Conservation (phyloP, 2,329 filamentous ascomycete genomes). For the Pseudocercospora cruenta region DNA sequence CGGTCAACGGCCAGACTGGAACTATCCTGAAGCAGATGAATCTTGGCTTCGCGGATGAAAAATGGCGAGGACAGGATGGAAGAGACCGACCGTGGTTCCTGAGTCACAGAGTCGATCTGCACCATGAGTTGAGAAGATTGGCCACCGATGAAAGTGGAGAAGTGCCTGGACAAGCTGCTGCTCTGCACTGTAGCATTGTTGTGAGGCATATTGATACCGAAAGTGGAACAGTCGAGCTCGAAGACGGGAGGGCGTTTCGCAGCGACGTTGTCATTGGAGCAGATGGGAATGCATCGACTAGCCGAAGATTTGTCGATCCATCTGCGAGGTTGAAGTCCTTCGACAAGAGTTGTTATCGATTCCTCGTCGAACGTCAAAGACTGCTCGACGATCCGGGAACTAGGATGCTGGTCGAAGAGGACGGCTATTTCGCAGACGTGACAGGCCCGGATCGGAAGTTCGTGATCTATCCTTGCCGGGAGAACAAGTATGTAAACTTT, state of each 20-base stretch:
- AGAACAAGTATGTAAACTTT: conserved; percentile 53
- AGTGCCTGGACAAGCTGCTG: conserved; percentile 27
- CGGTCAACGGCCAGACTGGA: conserved; percentile 34
- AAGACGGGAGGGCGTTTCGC: conserved; percentile 32
- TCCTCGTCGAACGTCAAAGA: conserved; percentile 54
- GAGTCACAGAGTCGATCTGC: conserved; percentile 36
- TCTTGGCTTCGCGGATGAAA: background rate
- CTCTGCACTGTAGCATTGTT: conserved; percentile 29
- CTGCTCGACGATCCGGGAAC: conserved; percentile 42
- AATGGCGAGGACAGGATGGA: background rate
- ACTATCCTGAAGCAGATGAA: conserved; percentile 33
- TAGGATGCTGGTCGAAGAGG: conserved; percentile 34
- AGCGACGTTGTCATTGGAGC: conserved; percentile 38
- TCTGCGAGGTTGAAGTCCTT: conserved; percentile 30
- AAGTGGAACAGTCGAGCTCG: conserved; percentile 29
- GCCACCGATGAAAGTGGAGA: conserved; percentile 26
- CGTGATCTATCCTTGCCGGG: conserved; percentile 52
- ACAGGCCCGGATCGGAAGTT: conserved; percentile 48
- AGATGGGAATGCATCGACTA: conserved; percentile 33
- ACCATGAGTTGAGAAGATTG: conserved; percentile 33
- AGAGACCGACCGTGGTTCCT: conserved; percentile 50
- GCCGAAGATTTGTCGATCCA: conserved; percentile 11
- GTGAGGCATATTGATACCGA: conserved; percentile 30
- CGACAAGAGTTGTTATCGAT: conserved; percentile 62
- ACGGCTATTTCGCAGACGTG: conserved; percentile 45